A percentile compares a stretch with the other conserved stretches of the same genome.
These are phyloP conservation scores for Trypanosoma boissoni DNA, from an alignment of 208 protist genomes.

Conservation along the genomic window DNA sequence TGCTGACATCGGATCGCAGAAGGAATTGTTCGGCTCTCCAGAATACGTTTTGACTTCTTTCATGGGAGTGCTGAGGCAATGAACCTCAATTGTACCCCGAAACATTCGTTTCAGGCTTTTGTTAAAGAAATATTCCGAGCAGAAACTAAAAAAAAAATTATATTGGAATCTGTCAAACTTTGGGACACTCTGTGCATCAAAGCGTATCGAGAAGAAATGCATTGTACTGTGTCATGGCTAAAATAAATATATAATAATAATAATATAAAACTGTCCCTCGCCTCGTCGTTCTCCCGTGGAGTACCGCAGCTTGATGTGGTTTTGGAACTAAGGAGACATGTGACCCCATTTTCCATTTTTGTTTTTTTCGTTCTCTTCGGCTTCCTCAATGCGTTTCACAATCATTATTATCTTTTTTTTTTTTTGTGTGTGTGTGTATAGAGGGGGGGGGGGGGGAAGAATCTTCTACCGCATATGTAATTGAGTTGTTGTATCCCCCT, in stretches of 20 bases:
- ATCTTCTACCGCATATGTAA: slow-evolving; percentile 29
- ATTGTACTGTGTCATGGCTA: slow-evolving; percentile 30
- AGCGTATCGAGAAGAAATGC: slow-evolving; percentile 73
- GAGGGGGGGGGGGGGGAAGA: too few species aligned
- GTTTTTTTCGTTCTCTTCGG: slow-evolving; percentile 18
- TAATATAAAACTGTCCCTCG: too few species aligned
- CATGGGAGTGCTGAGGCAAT: slow-evolving; percentile 29
- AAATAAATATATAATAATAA: too few species aligned
- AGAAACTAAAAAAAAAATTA: slow-evolving; percentile 37
- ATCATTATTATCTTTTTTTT: too few species aligned
- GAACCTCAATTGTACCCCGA: slow-evolving; percentile 42
- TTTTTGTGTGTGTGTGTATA: too few species aligned
- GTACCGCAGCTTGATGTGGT: too few species aligned
- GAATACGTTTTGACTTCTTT: slow-evolving; percentile 21
- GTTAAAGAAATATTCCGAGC: slow-evolving; percentile 37
- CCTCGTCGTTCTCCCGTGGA: too few species aligned
- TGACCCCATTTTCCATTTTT: slow-evolving; percentile 40
- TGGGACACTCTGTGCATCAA: slow-evolving; percentile 47
- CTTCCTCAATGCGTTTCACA: too few species aligned
- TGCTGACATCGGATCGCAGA: too few species aligned
- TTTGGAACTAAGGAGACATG: too few species aligned
- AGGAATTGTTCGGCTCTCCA: slow-evolving; percentile 34
- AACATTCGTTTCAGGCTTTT: slow-evolving; percentile 64
- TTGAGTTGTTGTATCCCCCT: slow-evolving; percentile 51
- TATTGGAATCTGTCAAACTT: slow-evolving; percentile 49